Conservation (phyloP, 2,329 filamentous ascomycete genomes). For the Trichophyton schoenleinii region DNA sequence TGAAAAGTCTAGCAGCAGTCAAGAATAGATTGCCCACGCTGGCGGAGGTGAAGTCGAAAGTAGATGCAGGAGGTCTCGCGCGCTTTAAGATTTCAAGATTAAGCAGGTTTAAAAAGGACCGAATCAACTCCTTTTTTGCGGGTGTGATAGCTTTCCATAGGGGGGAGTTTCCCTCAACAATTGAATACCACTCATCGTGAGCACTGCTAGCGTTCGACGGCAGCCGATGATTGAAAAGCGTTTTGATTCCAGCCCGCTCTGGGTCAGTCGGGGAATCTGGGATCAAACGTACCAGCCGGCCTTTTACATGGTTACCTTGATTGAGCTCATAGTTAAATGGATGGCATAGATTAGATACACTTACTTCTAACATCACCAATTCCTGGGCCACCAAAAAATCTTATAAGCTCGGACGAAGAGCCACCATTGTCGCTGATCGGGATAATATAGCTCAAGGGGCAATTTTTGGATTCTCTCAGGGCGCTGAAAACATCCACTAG, state of each 20-base stretch:
- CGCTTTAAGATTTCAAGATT: constrained; percentile 70
- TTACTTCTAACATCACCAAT: constrained; percentile 64
- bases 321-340: background rate
- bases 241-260: constrained; percentile 63
- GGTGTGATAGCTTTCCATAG: constrained; percentile 62
- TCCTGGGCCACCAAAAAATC: constrained; percentile 87
- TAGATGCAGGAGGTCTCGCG: constrained; percentile 53
- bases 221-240: constrained; percentile 78
- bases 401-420: constrained; percentile 82
- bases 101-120: constrained; percentile 62
- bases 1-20: constrained; percentile 77
- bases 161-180: constrained; percentile 67
- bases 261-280: constrained; percentile 49
- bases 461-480: constrained; percentile 51
- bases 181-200: constrained; percentile 69
- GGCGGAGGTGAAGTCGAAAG: constrained; percentile 65
- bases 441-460: constrained; percentile 70
- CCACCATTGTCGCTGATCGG: constrained; percentile 95
- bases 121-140: constrained; percentile 63
- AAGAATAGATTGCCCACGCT: constrained; percentile 70
- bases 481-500: constrained; percentile 78
- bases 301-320: constrained; percentile 31
- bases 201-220: constrained; percentile 50
- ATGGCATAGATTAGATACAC: constrained; percentile 17
- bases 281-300: constrained; percentile 80